Percentiles rank a stretch among this genome's conserved stretches.
These are phyloP conservation scores for Boletus reticulatus DNA, from an alignment of 768 basidiomycete species.

Conservation along the genomic window DNA sequence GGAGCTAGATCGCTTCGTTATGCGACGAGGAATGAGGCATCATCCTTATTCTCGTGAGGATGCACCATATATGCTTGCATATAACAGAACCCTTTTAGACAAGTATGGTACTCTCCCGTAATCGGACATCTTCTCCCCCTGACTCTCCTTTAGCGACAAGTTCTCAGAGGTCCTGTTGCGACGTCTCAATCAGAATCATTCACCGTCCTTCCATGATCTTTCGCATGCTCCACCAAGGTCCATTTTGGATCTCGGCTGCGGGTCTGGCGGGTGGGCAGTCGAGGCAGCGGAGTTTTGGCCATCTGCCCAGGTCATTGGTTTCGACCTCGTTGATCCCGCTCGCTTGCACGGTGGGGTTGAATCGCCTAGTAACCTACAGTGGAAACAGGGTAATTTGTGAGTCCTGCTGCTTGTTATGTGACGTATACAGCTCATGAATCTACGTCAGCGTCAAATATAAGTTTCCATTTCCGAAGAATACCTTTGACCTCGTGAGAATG, in stretches of 20 bases:
- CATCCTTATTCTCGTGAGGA: slow-evolving; percentile 51
- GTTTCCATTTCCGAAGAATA: slow-evolving; percentile 60
- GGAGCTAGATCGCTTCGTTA: slow-evolving; percentile 21
- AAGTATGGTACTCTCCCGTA: slow-evolving; percentile 42
- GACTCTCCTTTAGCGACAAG: slow-evolving; percentile 48
- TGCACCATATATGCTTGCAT: slow-evolving; percentile 66
- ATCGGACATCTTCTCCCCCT: slow-evolving; percentile 4
- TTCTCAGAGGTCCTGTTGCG: slow-evolving; percentile 52
- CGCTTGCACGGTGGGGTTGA: slow-evolving; percentile 34
- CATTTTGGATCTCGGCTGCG: slow-evolving; percentile 77
- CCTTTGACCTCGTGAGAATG: slow-evolving; percentile 74
- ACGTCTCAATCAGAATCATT: slow-evolving; percentile 49
- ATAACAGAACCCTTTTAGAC: slow-evolving; percentile 53
- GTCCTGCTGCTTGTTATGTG: slow-evolving; percentile 25
- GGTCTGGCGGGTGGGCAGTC: slow-evolving; percentile 65
- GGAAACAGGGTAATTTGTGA: slow-evolving; percentile 68
- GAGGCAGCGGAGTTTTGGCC: slow-evolving; percentile 66
- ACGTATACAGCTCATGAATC: slow-evolving; percentile 10
- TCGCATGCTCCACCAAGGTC: slow-evolving; percentile 45
- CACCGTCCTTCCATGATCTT: slow-evolving; percentile 61
- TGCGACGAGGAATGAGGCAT: slow-evolving; percentile 40
- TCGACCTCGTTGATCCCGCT: slow-evolving; percentile 54
- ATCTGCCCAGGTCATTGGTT: slow-evolving; percentile 54
- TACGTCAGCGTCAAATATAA: slow-evolving; percentile 46
- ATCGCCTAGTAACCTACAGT: slow-evolving; percentile 41